These are phyloP conservation scores for Pseudogymnoascus verrucosus DNA, from an alignment of 2,329 filamentous ascomycete species.

Conservation along the genomic window DNA sequence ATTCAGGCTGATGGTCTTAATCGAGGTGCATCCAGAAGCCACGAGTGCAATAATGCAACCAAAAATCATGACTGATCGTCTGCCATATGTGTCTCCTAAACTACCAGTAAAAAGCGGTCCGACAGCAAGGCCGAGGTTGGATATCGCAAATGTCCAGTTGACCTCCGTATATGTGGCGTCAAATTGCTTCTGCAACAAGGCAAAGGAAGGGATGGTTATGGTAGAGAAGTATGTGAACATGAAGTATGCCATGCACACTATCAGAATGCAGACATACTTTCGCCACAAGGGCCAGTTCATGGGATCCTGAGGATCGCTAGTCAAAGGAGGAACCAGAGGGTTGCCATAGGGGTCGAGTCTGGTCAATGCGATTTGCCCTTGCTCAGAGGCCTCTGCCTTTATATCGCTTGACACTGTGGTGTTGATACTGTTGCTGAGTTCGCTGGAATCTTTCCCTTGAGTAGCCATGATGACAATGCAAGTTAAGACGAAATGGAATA, in stretches of 20 bases:
- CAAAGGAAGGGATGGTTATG: constrained; percentile 46
- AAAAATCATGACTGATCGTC: constrained; percentile 41
- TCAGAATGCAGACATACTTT: constrained; percentile 41
- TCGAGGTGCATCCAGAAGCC: constrained; percentile 29
- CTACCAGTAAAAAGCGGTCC: constrained; percentile 45
- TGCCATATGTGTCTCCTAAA: constrained; percentile 43
- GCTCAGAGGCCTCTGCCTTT: background rate
- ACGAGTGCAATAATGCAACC: constrained; percentile 30
- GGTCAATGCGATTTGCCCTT: background rate
- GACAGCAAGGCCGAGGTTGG: constrained; percentile 40
- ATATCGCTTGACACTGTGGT: background rate
- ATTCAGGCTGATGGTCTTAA: constrained; percentile 31
- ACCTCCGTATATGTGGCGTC: constrained; percentile 37
- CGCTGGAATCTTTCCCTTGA: background rate
- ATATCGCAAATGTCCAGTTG: constrained; percentile 44
- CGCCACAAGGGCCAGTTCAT: constrained; percentile 42
- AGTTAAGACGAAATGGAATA: background rate
- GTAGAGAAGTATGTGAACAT: constrained; percentile 52
- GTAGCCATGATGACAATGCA: background rate
- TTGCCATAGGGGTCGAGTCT: constrained; percentile 22
- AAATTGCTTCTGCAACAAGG: constrained; percentile 40
- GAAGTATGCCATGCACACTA: constrained; percentile 43
- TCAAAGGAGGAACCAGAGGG: constrained; percentile 34
- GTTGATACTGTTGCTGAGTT: background rate
- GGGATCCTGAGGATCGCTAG: constrained; percentile 42